Percentiles rank a stretch among this genome's conserved stretches.
phyloP scores from a whole-genome alignment of 495 filamentous ascomycete genomes.

The Saxispiralis lemnorum region DNA sequence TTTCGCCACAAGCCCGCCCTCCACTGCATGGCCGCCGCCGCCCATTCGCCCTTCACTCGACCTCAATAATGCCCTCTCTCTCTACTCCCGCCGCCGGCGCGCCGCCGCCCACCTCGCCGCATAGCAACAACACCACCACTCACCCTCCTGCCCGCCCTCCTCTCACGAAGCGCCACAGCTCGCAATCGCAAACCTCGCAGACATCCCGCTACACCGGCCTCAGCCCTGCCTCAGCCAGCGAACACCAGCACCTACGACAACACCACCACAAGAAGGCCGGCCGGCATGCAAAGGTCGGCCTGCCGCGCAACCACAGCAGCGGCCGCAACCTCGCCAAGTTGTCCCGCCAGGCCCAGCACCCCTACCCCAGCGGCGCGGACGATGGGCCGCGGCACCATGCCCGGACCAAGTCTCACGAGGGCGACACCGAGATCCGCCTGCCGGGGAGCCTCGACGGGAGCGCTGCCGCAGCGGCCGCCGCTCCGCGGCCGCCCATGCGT shows the following conservation, averaged over 20 bases:
- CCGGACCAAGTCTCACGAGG: constrained; percentile 6
- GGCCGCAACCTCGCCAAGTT: constrained; percentile 12
- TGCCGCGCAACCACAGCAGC: constrained; percentile 13
- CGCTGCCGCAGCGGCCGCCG: too few relatives aligned
- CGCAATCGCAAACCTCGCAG: constrained; percentile 8
- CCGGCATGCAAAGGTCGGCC: constrained; percentile 9
- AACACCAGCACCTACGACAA: constrained; percentile 8
- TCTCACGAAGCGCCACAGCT: constrained; percentile 8
- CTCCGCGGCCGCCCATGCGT: constrained; percentile 4
- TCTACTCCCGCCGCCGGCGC: too few relatives aligned
- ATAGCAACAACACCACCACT: too few relatives aligned
- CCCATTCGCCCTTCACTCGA: too few relatives aligned
- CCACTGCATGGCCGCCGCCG: too few relatives aligned
- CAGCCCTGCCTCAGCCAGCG: constrained; percentile 9
- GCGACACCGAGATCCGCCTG: constrained; percentile 13
- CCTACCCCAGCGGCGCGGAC: not conserved
- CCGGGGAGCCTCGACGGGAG: constrained; percentile 10
- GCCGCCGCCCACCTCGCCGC: too few relatives aligned
- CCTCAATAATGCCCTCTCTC: too few relatives aligned
- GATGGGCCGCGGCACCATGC: constrained; percentile 1
- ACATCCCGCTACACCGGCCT: not conserved
- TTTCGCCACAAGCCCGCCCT: too few relatives aligned
- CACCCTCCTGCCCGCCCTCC: constrained; percentile 1
- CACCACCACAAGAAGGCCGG: constrained; percentile 8
- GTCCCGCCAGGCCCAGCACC: constrained; percentile 1